phyloP scores from a whole-genome alignment of 1,284 basidiomycete genomes.

The Irpex sp. region DNA sequence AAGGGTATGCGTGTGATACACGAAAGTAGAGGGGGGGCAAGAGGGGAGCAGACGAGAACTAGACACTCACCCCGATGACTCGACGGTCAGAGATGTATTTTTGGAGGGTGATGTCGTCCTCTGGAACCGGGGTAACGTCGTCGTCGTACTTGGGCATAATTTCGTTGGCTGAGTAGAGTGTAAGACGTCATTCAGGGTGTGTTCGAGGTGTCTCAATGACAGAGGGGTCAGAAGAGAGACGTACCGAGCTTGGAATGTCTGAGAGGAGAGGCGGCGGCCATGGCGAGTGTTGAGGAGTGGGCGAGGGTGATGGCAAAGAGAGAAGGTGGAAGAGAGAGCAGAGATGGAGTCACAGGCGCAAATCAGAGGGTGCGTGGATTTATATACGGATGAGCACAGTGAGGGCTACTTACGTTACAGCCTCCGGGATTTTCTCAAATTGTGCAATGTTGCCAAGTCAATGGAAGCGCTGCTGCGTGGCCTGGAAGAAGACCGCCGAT shows the following conservation, averaged over 20 bases:
- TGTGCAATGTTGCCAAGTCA: neutral
- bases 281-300: neutral
- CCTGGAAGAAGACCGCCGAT: neutral
- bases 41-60: neutral
- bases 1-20: neutral
- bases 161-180: constrained; percentile 15
- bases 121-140: constrained; percentile 55
- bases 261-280: neutral
- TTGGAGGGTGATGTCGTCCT: constrained; percentile 57
- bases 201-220: neutral
- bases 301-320: neutral
- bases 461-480: neutral
- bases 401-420: neutral
- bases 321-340: neutral
- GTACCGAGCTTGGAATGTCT: neutral
- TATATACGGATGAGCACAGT: neutral
- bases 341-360: neutral
- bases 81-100: constrained; percentile 74
- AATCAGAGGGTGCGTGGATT: neutral
- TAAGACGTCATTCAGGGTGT: neutral
- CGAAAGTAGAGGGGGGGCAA: neutral
- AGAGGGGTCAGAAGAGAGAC: neutral
- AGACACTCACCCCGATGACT: constrained; percentile 64
- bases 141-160: constrained; percentile 15
- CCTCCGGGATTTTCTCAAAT: neutral